These are phyloP conservation scores for Teunomyces lycoperdinae DNA, from an alignment of 805 yeast genomes.

Conservation along the genomic window DNA sequence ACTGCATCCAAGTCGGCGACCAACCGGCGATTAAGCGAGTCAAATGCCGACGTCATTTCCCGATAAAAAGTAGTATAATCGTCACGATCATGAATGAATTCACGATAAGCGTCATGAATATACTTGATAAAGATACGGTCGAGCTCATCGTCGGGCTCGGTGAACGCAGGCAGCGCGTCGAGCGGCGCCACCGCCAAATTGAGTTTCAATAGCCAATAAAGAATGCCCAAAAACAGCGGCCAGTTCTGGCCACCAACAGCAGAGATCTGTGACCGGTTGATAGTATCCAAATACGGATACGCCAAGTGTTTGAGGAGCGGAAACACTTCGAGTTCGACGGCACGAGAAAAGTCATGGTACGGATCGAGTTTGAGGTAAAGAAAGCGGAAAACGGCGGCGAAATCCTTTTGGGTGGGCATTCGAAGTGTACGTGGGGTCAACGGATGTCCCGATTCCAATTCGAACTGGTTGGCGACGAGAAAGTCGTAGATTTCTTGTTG, in stretches of 20 bases:
- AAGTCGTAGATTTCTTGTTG: slow-evolving; percentile 69
- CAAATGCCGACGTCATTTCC: slow-evolving; percentile 58
- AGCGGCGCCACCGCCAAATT: slow-evolving; percentile 34
- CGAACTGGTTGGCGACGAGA: slow-evolving; percentile 62
- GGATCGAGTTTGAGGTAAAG: slow-evolving; percentile 78
- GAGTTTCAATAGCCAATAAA: slow-evolving; percentile 75
- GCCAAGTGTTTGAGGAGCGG: slow-evolving; percentile 59
- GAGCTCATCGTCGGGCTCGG: slow-evolving; percentile 43
- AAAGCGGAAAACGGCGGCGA: slow-evolving; percentile 75
- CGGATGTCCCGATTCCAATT: slow-evolving; percentile 69
- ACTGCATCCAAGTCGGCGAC: slow-evolving; percentile 43
- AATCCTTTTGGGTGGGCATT: slow-evolving; percentile 86
- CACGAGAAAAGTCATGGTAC: slow-evolving; percentile 61
- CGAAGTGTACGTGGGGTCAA: slow-evolving; percentile 61
- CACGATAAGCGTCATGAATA: slow-evolving; percentile 62
- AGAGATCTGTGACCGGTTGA: slow-evolving; percentile 79
- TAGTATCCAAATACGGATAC: slow-evolving; percentile 78
- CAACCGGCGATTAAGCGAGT: slow-evolving; percentile 48
- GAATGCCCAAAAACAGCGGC: slow-evolving; percentile 79
- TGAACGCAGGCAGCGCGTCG: slow-evolving; percentile 25
- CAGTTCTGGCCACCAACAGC: slow-evolving; percentile 91
- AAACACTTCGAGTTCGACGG: slow-evolving; percentile 75
- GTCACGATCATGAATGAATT: slow-evolving; percentile 62
- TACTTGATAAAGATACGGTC: slow-evolving; percentile 57
- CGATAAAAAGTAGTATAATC: slow-evolving; percentile 53